Evolutionary conservation across 1,284 basidiomycete species (phyloP).

Genomic region (Tilletia caries): DNA sequence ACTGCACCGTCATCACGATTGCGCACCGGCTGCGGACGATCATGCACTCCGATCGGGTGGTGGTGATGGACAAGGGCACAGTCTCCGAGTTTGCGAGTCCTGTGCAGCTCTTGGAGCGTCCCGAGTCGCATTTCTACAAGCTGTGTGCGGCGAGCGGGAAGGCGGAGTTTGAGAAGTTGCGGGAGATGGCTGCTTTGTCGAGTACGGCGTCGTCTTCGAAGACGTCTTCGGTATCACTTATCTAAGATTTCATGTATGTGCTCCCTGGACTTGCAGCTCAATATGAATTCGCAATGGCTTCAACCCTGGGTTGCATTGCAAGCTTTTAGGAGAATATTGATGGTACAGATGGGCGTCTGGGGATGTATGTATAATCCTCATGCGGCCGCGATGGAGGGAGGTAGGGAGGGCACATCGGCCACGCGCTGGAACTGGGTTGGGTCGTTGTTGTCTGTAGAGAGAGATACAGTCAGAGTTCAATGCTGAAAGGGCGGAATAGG

Average conservation of each 20-base stretch:
- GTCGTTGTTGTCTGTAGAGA: slow-evolving; percentile 47
- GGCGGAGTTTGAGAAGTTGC: slow-evolving; percentile 26
- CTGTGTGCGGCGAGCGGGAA: slow-evolving; percentile 41
- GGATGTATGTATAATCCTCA: no score
- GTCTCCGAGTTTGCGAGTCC: slow-evolving; percentile 60
- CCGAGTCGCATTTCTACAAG: slow-evolving; percentile 30
- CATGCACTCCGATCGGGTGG: slow-evolving; percentile 56
- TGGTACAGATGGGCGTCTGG: no score
- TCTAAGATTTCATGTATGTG: no score
- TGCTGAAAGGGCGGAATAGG: not conserved
- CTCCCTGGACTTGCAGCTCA: no score
- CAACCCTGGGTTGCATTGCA: no score
- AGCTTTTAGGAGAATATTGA: no score
- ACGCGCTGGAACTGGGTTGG: slow-evolving; percentile 52
- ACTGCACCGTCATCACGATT: slow-evolving; percentile 76
- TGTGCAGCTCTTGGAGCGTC: slow-evolving; percentile 53
- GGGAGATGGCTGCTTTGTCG: not conserved
- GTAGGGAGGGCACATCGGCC: not conserved
- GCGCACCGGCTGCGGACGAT: slow-evolving; percentile 62
- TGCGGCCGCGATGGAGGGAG: not conserved
- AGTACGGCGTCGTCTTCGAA: no score
- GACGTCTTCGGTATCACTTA: no score
- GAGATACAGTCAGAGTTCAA: not conserved
- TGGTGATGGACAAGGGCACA: slow-evolving; percentile 58
- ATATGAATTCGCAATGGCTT: no score